Conservation (phyloP, 169 alveolate genomes). For the Eimeria necatrix region DNA sequence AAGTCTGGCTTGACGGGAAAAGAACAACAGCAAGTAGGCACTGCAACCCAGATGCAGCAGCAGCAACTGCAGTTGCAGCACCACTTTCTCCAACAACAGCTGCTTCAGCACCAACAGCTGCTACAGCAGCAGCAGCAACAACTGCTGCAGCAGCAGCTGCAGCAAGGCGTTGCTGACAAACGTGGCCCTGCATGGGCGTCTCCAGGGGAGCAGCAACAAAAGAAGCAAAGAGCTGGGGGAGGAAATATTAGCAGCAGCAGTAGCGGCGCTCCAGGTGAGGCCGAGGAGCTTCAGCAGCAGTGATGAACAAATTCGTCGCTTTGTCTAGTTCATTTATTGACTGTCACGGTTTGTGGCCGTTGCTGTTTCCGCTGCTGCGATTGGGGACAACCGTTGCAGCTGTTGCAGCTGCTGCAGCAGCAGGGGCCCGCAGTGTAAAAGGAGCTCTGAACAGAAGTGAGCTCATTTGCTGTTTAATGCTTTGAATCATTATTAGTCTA, state of each 20-base stretch:
- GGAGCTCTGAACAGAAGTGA: neutral
- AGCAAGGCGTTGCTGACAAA: conserved; percentile 25
- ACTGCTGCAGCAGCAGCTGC: conserved; percentile 59
- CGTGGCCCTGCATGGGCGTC: conserved; percentile 66
- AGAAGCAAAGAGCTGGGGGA: conserved; percentile 32
- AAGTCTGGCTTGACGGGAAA: conserved; percentile 15
- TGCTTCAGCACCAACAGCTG: conserved; percentile 37
- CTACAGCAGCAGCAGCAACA: conserved; percentile 66
- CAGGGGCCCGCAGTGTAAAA: conserved; percentile 35
- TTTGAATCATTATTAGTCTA: neutral
- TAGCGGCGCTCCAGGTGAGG: conserved; percentile 66
- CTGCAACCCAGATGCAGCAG: conserved; percentile 59
- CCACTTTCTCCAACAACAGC: conserved; percentile 40
- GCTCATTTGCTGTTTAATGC: neutral
- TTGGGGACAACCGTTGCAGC: neutral
- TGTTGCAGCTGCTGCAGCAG: conserved; percentile 41
- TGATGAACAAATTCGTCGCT: neutral
- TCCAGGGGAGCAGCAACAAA: conserved; percentile 55
- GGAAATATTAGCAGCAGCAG: conserved; percentile 68
- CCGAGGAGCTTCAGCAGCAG: conserved; percentile 65
- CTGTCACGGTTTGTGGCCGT: neutral
- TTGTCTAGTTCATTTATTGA: neutral
- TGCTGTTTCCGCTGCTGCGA: neutral
- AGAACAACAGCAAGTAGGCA: conserved; percentile 32
- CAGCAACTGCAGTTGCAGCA: conserved; percentile 45